Evolutionary conservation across 2,329 filamentous ascomycete species (phyloP), one percentile per base, ranked within the genome.

Genomic region (Coniochaeta prunicola): DNA sequence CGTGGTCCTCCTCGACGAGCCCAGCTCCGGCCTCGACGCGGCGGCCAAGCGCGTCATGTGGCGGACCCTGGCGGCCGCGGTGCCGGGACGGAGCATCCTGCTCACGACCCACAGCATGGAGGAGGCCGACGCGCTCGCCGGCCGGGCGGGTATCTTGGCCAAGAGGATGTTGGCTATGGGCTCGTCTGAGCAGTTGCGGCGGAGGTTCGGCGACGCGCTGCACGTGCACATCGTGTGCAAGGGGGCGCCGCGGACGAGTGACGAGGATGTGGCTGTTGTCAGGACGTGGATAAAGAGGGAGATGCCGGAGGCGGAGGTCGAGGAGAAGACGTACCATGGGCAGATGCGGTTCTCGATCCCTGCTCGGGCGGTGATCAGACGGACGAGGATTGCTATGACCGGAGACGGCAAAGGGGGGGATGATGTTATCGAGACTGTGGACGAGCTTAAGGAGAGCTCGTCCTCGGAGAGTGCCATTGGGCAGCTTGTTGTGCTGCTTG

Each of bases 101-200:
- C 81, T 97, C 19, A 97, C 93, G 0, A 97, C 93, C 0, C 93
- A 97, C 71, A 90, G 85, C 55, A 96, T 97, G 92, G 92, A 97
- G 71, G 93, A 97, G 74, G 93, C 92, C 0, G 91, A 96, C 67
- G 92, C 92, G 0, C 79, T 97, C 2, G 92, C 92, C 0, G 86
- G 85, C 31, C 82, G 91, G 1, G 91, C 89, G 0, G 93, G 91
- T 13, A 96, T 97, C 64, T 85, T 97, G 74, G 90, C 92, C 9
- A 83, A 84, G 65, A 82, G 86, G 33, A 96, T 97, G 91, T 79
- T 97, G 24, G 92, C 92, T 0, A 79, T 94, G 9, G 92, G 92
- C 4, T 89, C 87, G 0, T 87, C 86, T 0, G 85, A 91, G 34
- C 77, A 86, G 59, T 78, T 97, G 3, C 81, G 92, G 8, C 80